Evolutionary conservation across 495 filamentous ascomycete species (phyloP), one percentile per base, ranked within the genome.

Genomic region (Pseudomonodictys pantanalensis): DNA sequence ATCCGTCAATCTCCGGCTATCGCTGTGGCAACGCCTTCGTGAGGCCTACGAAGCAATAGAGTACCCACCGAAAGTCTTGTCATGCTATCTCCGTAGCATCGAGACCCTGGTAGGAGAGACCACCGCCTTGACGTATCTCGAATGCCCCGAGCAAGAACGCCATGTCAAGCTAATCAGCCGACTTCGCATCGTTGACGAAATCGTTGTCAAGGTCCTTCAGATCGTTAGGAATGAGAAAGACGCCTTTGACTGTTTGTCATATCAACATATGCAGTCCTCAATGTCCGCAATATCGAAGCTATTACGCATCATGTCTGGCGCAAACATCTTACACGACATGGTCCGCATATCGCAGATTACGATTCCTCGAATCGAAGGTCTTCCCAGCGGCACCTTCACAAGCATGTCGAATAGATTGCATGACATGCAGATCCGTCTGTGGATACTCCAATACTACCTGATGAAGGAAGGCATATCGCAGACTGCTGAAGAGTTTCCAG

Each of bases 351-450:
- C 86, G 2, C 86, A 88, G 72, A 79, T 75, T 2, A 51, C 67
- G 28, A 26, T 57, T n/a, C 66, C 74, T 72, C 56, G 63, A 77
- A 48, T 78, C 74, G 29, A 75, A 67, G 52, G 69, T 68, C 29
- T 22, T 24, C 60, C 41, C 1, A 33, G 20, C 8, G 35, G 38
- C 12, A 66, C 79, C 12, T 76, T 75, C 6, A 77, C 72, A 57
- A 78, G 72, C 18, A 69, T 77, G 0, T 58, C 57, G 29, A 83
- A 81, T 23, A 91, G 86, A 68, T 80, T 96, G 38, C 83, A 90
- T 32, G 92, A 97, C 56, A 89, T 95, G 81, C 87, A 96, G 61
- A 85, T 97, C 6, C 84, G 89, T 39, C 84, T 84, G 25, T 97
- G 93, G 91, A 86, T 86, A 9, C 72, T 97, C 28, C 82, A 88